phyloP scores from a whole-genome alignment of 139 green algal genomes.

The Closterium sp. region DNA sequence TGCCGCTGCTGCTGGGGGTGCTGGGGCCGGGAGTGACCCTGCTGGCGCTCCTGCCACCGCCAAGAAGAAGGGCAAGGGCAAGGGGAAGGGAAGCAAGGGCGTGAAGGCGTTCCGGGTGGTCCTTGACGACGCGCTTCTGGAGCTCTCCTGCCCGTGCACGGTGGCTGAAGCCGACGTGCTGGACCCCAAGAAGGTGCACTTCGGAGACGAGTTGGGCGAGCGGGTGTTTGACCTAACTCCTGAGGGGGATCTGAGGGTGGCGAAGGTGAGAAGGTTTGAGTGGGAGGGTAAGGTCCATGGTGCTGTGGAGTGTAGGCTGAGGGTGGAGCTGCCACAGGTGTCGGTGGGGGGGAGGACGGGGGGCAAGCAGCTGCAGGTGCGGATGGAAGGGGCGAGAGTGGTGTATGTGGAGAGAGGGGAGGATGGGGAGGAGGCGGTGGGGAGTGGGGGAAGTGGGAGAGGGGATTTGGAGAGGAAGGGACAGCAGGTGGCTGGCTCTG shows the following conservation, averaged over 20 bases:
- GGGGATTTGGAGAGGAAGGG: not conserved
- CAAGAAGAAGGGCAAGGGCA: not conserved
- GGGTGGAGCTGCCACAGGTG: not conserved
- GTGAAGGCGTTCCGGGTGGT: slow-evolving; percentile 7
- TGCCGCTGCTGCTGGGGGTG: not conserved
- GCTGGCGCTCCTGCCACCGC: not conserved
- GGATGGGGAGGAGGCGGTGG: not conserved
- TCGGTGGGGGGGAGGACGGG: not conserved
- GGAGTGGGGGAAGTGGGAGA: not conserved
- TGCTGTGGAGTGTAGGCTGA: not conserved
- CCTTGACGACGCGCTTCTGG: not conserved
- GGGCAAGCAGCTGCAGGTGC: not conserved
- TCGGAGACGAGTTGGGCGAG: slow-evolving; percentile 24
- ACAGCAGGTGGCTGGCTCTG: too few species aligned
- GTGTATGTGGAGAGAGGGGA: slow-evolving; percentile 8
- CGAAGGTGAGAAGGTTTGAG: slow-evolving; percentile 2
- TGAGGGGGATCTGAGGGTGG: not conserved
- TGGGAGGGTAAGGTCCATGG: not conserved
- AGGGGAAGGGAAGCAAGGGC: not conserved
- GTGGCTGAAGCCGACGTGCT: not conserved
- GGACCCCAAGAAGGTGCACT: slow-evolving; percentile 39
- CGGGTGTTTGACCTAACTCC: slow-evolving; percentile 6
- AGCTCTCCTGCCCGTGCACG: not conserved
- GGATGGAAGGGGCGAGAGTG: not conserved
- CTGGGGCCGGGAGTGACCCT: not conserved